Evolutionary conservation across 2,329 filamentous ascomycete species (phyloP).

Genomic region (Orbilia quercus): DNA sequence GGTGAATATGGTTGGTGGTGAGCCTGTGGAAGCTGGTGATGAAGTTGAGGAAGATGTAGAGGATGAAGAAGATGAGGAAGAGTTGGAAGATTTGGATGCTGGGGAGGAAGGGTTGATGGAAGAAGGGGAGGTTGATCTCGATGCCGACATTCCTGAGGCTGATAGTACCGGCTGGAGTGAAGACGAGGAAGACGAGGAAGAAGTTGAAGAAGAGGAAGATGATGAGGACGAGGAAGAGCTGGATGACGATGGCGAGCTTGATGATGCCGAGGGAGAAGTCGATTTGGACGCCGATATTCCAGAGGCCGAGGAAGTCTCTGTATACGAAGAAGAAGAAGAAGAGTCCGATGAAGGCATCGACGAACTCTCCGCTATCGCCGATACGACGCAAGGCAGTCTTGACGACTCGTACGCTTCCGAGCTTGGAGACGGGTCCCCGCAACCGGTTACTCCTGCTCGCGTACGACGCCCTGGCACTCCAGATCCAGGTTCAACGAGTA

Average conservation of each 20-base stretch:
- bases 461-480: slow-evolving; percentile 36
- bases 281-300: slow-evolving; percentile 57
- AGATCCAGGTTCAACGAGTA: slow-evolving; percentile 12
- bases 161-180: slow-evolving; percentile 61
- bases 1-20: slow-evolving; percentile 63
- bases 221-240: slow-evolving; percentile 66
- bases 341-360: slow-evolving; percentile 61
- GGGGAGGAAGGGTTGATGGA: slow-evolving; percentile 68
- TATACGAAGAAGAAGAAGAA: slow-evolving; percentile 44
- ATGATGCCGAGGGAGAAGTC: slow-evolving; percentile 57
- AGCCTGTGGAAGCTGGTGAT: slow-evolving; percentile 63
- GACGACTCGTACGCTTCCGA: slow-evolving; percentile 47
- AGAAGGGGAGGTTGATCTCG: slow-evolving; percentile 71
- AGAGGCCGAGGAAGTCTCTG: slow-evolving; percentile 59
- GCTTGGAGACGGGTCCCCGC: slow-evolving; percentile 45
- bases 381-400: slow-evolving; percentile 46
- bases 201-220: slow-evolving; percentile 60
- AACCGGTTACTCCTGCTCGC: slow-evolving; percentile 28
- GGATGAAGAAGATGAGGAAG: slow-evolving; percentile 65
- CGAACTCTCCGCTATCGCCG: slow-evolving; percentile 57
- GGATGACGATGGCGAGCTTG: slow-evolving; percentile 66
- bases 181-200: slow-evolving; percentile 64
- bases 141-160: slow-evolving; percentile 79
- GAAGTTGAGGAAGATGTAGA: slow-evolving; percentile 61
- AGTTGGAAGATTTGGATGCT: slow-evolving; percentile 68